Conservation (phyloP, 2,329 filamentous ascomycete species). For the Sclerotinia borealis region DNA sequence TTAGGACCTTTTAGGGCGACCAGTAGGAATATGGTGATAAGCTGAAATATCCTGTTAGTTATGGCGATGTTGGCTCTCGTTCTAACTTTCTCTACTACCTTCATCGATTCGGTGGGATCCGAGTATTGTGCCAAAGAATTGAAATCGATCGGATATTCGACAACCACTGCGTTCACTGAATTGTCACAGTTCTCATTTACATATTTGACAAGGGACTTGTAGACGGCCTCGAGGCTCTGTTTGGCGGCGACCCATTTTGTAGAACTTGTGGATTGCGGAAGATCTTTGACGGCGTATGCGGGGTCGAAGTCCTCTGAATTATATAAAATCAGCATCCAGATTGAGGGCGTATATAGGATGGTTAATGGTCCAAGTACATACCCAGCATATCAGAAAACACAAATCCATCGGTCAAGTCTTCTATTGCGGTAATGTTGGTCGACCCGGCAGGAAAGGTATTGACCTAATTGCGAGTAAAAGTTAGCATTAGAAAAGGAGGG, state of each 20-base stretch:
- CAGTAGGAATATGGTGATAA: constrained; percentile 58
- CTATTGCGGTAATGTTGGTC: constrained; percentile 26
- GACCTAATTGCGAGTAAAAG: constrained; percentile 22
- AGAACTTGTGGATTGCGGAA: constrained; percentile 38
- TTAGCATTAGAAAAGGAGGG: not conserved
- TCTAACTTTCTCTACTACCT: constrained; percentile 35
- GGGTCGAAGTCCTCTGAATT: constrained; percentile 49
- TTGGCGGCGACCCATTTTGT: constrained; percentile 38
- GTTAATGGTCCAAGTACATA: constrained; percentile 25
- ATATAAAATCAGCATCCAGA: constrained; percentile 29
- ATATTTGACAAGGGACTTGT: constrained; percentile 50
- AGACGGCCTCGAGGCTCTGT: constrained; percentile 45
- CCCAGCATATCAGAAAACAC: constrained; percentile 32
- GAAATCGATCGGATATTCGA: constrained; percentile 47
- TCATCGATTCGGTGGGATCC: constrained; percentile 47
- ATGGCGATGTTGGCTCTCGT: not conserved
- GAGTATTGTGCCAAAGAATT: constrained; percentile 53
- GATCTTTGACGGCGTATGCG: constrained; percentile 48
- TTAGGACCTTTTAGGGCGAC: constrained; percentile 56
- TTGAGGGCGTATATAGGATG: constrained; percentile 33
- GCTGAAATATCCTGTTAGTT: constrained; percentile 36
- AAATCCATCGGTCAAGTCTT: constrained; percentile 33
- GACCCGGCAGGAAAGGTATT: constrained; percentile 32
- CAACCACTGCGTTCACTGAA: constrained; percentile 44
- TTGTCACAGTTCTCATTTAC: constrained; percentile 45